Base-by-base conservation (phyloP, 2,329 filamentous ascomycete species). In the Aspergillus glaucus region DNA sequence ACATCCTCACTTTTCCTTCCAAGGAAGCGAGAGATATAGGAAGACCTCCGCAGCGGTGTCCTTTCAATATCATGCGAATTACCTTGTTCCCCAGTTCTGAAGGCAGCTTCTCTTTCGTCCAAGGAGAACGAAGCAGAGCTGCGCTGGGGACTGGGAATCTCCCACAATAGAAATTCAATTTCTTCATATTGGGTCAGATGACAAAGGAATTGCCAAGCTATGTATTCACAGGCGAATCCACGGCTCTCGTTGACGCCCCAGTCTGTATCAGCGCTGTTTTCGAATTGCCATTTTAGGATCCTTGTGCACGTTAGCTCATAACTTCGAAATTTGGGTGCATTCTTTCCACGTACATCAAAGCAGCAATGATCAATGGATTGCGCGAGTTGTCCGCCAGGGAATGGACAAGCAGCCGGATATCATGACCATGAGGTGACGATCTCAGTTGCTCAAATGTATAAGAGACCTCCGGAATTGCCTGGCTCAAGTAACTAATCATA, bases 131-230 rank as follows among this genome's bases (percentile, higher is more conserved):
- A 59, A 12, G 50, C 36, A 1, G 55, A 57, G n/a, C 54, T 54
- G 8, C 50, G 54, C 9, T 49, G 51, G 1, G 63, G 60, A 10
- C 45, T 47, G 6, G 55, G 59, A 26, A 83, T 67, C 56, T 83
- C 79, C 46, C 75, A 72, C 6, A 82, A 69, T 24, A 83, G 67
- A 47, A 73, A 77, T 43, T 81, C 78, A 37, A 84, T 81, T 6
- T 76, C 73, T 49, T 84, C 80, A 26, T 72, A 65, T 47, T 80
- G 75, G 9, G 78, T 76, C 40, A 83, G 63, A 51, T 75, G 75
- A 24, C 76, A 76, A 21, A 83, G 64, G 49, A 81, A 82, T 45
- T 80, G 76, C 79, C 79, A 82, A n/a, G 80, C 80, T 6, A 82
- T 75, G 48, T 79, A 75, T 62, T 84, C 80, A 57, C 80, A 83